Evolutionary conservation across 108 stramenopile species (phyloP), one percentile per base, ranked within the genome.

Genomic region (Discostella stelligeroides): DNA sequence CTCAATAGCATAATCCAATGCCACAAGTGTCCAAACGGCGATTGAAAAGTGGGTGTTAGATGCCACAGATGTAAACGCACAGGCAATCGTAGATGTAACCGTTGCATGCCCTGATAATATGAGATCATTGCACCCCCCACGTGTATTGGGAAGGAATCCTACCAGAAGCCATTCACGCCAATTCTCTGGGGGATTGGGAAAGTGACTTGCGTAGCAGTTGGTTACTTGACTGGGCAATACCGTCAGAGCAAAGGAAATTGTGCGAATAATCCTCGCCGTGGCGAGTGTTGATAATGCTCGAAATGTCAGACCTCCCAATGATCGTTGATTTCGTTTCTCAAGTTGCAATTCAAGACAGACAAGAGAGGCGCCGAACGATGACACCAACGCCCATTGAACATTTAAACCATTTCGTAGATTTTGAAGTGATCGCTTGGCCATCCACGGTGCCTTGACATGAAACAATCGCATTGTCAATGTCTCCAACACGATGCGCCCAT

Each of bases 31-130:
- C 88, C 89, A 90, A 15, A 93, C 55, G 7, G 86, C 88, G 0
- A 76, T 34, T 7, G 82, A 78, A 62, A 93, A 93, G 4, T 62
- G 37, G 9, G 68, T 63, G 48, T 90, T 84, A 12, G 59, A 66
- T 9, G 83, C 76, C 4, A 80, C 75, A 21, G 86, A 87, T 20
- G 82, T 80, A 20, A 72, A 63, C 14, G 85, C 71, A 72, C 89
- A 90, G 1, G 87, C 87, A 42, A 92, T 60, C 12, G 86, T 86
- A 10, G 88, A 80, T 10, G 87, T 85, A 2, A 90, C 87, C 0
- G 91, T 92, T 11, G 91, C 88, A 80, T 92, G 91, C n/a, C 91
- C 91, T 24, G 84, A 85, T 13, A 92, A 74, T 38, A 92, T 92
- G 37, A 92, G 66, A 79, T 92, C 91, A 66, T 92, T 92, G 73